These are phyloP conservation scores for Malus domestica DNA, from an alignment of 306 rosid species.

Conservation along the genomic window ASM211411v1 NC_041800.1:1919001-1919500, in stretches of 20 bases:
- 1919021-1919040: neutral
- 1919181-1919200: neutral
- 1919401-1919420: no score
- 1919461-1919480: no score
- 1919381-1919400: no score
- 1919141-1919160: neutral
- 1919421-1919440: no score
- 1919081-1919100: neutral
- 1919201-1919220: neutral
- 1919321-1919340: neutral
- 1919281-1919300: neutral
- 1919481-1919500: no score
- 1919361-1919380: no score
- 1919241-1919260: neutral
- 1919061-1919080: neutral
- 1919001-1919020: conserved; percentile 11
- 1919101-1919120: neutral
- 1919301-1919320: neutral
- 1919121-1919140: neutral
- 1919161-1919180: neutral
- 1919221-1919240: neutral
- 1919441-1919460: no score
- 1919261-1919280: neutral
- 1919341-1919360: no score
- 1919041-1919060: conserved; percentile 12